Evolutionary conservation across 345 rosid species (phyloP).

Genomic region (Fremontodendron californicum): DNA sequence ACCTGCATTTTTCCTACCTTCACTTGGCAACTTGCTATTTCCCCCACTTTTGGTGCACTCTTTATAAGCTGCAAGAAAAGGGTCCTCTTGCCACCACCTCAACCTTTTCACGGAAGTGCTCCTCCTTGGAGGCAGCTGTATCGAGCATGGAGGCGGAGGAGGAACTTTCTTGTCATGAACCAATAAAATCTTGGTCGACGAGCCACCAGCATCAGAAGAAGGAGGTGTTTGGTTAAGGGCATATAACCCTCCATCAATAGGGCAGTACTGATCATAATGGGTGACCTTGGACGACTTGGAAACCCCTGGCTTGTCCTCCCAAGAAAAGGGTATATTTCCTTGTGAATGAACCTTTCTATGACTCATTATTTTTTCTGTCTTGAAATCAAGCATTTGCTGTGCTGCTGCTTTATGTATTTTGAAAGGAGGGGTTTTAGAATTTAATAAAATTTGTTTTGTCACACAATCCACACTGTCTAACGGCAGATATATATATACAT

Average conservation of each 20-base stretch:
- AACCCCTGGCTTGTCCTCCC: slow-evolving; percentile 66
- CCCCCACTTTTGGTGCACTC: slow-evolving; percentile 47
- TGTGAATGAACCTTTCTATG: slow-evolving; percentile 44
- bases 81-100: slow-evolving; percentile 47
- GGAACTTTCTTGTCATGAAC: slow-evolving; percentile 22
- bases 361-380: slow-evolving; percentile 18
- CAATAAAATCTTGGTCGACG: not conserved
- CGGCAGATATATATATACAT: slow-evolving; percentile 15
- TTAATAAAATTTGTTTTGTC: slow-evolving; percentile 16
- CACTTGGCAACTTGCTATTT: slow-evolving; percentile 6
- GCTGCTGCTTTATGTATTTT: not conserved
- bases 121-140: slow-evolving; percentile 19
- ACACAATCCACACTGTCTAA: slow-evolving; percentile 31
- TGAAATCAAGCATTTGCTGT: not conserved
- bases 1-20: slow-evolving; percentile 10
- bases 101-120: slow-evolving; percentile 39
- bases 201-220: not conserved
- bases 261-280: slow-evolving; percentile 15
- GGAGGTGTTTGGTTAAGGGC: slow-evolving; percentile 1
- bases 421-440: not conserved
- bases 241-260: slow-evolving; percentile 8
- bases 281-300: slow-evolving; percentile 49
- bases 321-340: slow-evolving; percentile 66
- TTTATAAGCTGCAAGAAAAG: slow-evolving; percentile 60
- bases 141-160: slow-evolving; percentile 42